A percentile compares a stretch with the other conserved stretches of the same genome.
Evolutionary conservation across 2,329 filamentous ascomycete genomes (phyloP).

Genomic region (Myriosclerotinia curreyana): DNA sequence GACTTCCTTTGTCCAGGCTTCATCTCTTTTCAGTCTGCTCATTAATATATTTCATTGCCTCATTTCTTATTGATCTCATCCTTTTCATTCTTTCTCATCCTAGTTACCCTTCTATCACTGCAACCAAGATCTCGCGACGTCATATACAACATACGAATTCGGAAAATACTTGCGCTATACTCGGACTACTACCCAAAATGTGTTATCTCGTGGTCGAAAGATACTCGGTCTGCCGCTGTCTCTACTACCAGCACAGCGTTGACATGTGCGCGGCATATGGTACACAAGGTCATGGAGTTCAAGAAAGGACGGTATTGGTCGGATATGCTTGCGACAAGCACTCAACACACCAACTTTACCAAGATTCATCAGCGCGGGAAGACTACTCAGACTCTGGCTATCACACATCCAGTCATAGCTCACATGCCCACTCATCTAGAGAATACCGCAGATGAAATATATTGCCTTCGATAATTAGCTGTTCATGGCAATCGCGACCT

Average conservation of each 20-base stretch:
- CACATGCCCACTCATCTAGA: constrained; percentile 34
- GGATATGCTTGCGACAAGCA: constrained; percentile 63
- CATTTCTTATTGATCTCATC: constrained; percentile 23
- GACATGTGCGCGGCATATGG: constrained; percentile 64
- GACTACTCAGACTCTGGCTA: constrained; percentile 40
- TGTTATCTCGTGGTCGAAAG: constrained; percentile 69
- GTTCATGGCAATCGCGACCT: constrained; percentile 38
- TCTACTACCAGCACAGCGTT: constrained; percentile 66
- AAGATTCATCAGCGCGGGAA: constrained; percentile 26
- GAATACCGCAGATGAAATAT: constrained; percentile 39
- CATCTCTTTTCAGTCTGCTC: constrained; percentile 33
- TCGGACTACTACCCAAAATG: constrained; percentile 47
- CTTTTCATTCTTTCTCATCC: constrained; percentile 21
- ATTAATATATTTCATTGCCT: constrained; percentile 38
- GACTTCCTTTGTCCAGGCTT: constrained; percentile 37
- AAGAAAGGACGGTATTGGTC: constrained; percentile 67
- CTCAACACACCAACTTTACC: constrained; percentile 26
- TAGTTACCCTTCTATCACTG: constrained; percentile 17
- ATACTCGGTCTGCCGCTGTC: constrained; percentile 66
- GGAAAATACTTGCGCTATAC: constrained; percentile 9
- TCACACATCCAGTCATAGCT: constrained; percentile 37
- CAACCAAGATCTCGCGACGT: background rate
- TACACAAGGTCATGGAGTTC: constrained; percentile 58
- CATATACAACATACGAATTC: constrained; percentile 4
- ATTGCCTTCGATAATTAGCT: constrained; percentile 40